These are phyloP conservation scores for Apiospora koreana DNA, from an alignment of 2,329 filamentous ascomycete genomes.

Conservation along the genomic window DNA sequence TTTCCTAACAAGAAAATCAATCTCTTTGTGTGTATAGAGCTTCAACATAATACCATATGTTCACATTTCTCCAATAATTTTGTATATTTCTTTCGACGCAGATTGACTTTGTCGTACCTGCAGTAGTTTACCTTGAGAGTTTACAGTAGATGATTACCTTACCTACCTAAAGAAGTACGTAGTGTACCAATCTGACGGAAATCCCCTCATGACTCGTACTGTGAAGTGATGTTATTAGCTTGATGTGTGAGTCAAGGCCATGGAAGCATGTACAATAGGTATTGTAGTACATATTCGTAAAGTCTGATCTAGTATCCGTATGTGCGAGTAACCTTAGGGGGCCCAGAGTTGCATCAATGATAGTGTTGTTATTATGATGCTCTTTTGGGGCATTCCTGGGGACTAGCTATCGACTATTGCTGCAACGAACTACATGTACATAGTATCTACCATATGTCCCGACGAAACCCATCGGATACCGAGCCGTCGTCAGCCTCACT, in stretches of 20 bases:
- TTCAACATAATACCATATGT: constrained; percentile 13
- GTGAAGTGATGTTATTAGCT: not conserved
- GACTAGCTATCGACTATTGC: no score
- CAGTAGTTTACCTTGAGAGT: constrained; percentile 7
- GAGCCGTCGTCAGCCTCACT: no score
- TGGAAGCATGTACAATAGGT: no score
- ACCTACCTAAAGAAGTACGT: not conserved
- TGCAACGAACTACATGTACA: no score
- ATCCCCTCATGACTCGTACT: not conserved
- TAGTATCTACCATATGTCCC: no score
- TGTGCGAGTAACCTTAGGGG: no score
- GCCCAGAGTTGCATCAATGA: no score
- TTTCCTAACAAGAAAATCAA: not conserved
- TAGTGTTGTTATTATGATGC: no score
- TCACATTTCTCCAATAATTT: not conserved
- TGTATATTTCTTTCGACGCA: not conserved
- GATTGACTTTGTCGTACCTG: not conserved
- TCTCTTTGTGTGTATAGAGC: constrained; percentile 10
- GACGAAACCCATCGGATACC: no score
- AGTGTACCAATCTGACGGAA: not conserved
- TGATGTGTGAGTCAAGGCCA: not conserved
- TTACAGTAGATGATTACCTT: not conserved
- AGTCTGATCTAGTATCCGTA: no score
- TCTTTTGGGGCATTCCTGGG: no score
- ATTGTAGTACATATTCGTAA: no score